Conservation (phyloP, 176 grass and related monocot species). For the Saccharum spontaneum region DNA sequence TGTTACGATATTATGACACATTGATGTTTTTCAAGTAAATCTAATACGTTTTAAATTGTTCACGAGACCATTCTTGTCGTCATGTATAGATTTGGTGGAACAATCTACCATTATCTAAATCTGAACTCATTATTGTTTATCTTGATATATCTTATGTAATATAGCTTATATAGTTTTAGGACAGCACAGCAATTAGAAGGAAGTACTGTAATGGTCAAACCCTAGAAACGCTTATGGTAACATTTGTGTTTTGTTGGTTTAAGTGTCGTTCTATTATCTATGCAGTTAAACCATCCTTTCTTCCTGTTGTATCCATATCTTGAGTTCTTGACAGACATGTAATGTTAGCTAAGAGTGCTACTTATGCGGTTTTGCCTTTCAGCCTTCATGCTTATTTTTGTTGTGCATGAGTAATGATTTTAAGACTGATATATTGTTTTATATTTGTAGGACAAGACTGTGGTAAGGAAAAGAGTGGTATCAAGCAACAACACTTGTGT, state of each 20-base stretch:
- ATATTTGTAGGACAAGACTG: conserved; percentile 39
- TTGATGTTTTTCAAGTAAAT: conserved; percentile 7
- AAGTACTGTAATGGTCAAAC: background rate
- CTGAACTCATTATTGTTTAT: conserved; percentile 19
- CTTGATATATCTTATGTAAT: background rate
- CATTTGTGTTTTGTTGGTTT: background rate
- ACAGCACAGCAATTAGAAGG: background rate
- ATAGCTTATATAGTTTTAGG: background rate
- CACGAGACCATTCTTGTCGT: background rate
- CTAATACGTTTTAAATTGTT: background rate
- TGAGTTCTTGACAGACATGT: conserved; percentile 6
- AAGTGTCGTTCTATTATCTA: background rate
- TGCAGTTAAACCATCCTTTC: conserved; percentile 3
- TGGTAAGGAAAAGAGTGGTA: conserved; percentile 39
- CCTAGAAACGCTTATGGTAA: background rate
- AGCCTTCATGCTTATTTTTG: background rate
- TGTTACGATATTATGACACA: background rate
- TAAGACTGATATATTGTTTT: conserved; percentile 20
- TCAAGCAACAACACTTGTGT: conserved; percentile 16
- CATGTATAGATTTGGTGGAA: background rate
- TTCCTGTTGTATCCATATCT: conserved; percentile 1
- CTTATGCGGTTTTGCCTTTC: conserved; percentile 9
- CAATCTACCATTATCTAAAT: background rate
- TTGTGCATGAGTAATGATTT: background rate
- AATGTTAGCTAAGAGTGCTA: background rate